These are phyloP conservation scores for Chrysopogon serrulatus DNA, from an alignment of 176 grass and related monocot species.

Conservation along the genomic window DNA sequence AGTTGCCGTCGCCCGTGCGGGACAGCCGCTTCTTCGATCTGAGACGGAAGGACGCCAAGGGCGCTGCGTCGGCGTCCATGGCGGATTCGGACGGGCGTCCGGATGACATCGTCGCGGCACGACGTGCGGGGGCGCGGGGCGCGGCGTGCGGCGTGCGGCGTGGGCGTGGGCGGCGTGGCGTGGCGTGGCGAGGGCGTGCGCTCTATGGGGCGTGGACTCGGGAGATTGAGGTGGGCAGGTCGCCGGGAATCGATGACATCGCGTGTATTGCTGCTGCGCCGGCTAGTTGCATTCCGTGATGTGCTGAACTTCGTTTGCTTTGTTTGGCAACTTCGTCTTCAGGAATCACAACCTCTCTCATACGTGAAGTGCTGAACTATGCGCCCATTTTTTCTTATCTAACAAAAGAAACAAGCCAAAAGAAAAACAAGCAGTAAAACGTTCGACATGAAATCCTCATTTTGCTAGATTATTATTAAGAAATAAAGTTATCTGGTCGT, in stretches of 20 bases:
- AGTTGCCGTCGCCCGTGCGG: slow-evolving; percentile 1
- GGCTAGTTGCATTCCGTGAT: neutral
- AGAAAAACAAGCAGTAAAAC: neutral
- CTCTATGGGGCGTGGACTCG: slow-evolving; percentile 1
- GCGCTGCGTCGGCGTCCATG: slow-evolving; percentile 25
- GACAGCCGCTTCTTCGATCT: slow-evolving; percentile 28
- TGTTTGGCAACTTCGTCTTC: neutral
- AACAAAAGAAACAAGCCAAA: neutral
- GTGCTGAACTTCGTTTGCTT: slow-evolving; percentile 6
- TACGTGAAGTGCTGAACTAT: neutral
- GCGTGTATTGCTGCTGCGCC: neutral
- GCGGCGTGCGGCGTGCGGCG: neutral
- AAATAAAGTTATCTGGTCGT: neutral
- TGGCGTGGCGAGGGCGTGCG: neutral
- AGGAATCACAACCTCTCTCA: neutral
- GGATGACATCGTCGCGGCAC: slow-evolving; percentile 16
- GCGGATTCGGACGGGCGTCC: slow-evolving; percentile 10
- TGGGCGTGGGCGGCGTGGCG: too few species aligned
- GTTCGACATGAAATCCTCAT: neutral
- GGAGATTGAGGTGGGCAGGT: neutral
- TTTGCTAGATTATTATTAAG: neutral
- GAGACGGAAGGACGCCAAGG: neutral
- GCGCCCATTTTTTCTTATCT: neutral
- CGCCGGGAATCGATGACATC: neutral
- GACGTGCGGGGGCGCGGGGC: neutral